Conservation (phyloP, 768 basidiomycete species). For the Suillus brevipes region DNA sequence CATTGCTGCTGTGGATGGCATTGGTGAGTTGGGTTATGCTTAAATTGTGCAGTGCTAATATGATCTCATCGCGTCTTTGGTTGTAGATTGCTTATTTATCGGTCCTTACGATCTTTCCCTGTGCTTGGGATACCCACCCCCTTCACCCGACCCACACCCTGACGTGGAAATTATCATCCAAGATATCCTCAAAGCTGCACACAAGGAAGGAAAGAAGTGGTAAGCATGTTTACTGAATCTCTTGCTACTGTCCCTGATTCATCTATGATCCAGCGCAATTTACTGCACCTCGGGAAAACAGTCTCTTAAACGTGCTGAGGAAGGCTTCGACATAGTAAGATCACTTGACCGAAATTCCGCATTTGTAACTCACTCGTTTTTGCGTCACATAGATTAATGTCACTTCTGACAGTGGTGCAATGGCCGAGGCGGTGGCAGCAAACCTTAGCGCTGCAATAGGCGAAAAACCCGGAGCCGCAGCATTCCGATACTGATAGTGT, state of each 20-base stretch:
- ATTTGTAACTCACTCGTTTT: conserved; percentile 7
- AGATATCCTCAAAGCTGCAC: conserved; percentile 47
- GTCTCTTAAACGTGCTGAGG: conserved; percentile 41
- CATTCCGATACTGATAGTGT: conserved; percentile 16
- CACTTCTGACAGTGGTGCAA: conserved; percentile 43
- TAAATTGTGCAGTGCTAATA: not conserved
- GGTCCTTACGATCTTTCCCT: conserved; percentile 72
- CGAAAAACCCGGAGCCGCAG: conserved; percentile 10
- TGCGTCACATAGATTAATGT: conserved; percentile 46
- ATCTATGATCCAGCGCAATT: conserved; percentile 40
- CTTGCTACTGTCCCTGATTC: not conserved
- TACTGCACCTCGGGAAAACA: conserved; percentile 49
- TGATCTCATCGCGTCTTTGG: not conserved
- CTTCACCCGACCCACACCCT: conserved; percentile 64
- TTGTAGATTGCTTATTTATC: conserved; percentile 54
- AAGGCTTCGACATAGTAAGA: conserved; percentile 56
- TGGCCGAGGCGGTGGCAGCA: conserved; percentile 36
- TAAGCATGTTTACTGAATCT: conserved; percentile 24
- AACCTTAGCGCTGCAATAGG: conserved; percentile 25
- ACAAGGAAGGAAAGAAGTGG: conserved; percentile 66
- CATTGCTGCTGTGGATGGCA: conserved; percentile 61
- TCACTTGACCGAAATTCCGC: conserved; percentile 17
- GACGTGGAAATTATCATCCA: conserved; percentile 63
- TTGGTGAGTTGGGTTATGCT: conserved; percentile 41
- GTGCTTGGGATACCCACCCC: conserved; percentile 57